Evolutionary conservation across 176 grass and related monocot species (phyloP).

Genomic region (Poa annua): DNA sequence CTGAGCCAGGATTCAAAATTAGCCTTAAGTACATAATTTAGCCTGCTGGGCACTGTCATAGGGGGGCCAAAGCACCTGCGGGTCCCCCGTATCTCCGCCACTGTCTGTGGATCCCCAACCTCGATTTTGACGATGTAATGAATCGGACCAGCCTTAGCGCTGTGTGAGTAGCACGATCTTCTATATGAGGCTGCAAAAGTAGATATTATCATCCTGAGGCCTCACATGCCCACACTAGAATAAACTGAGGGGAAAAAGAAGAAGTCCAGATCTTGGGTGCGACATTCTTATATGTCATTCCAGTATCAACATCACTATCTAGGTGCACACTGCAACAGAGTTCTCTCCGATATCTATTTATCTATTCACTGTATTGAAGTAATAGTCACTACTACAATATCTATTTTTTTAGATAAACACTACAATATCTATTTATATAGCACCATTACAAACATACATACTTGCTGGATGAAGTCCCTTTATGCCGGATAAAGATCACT

Average conservation of each 20-base stretch:
- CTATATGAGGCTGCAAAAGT: not conserved
- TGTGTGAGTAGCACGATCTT: no score
- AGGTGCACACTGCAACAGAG: not conserved
- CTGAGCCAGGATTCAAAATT: no score
- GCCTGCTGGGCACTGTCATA: no score
- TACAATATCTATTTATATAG: not conserved
- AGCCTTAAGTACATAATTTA: no score
- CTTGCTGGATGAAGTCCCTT: not conserved
- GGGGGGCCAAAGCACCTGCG: no score
- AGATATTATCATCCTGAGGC: not conserved
- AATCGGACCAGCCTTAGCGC: no score
- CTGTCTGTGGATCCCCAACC: no score
- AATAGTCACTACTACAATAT: not conserved
- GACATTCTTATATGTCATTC: not conserved
- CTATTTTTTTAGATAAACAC: not conserved
- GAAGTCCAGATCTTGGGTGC: not conserved
- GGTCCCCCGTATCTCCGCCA: no score
- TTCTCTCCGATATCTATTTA: not conserved
- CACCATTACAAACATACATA: not conserved
- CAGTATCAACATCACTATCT: not conserved
- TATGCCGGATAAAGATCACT: not conserved
- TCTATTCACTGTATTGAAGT: not conserved
- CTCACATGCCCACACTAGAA: not conserved
- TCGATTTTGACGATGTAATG: no score
- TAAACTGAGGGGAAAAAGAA: not conserved